A percentile compares a stretch with the other conserved stretches of the same genome.
Evolutionary conservation across 202 grass and related monocot genomes (phyloP).

Genomic region (Schoenoplectus triqueter): DNA sequence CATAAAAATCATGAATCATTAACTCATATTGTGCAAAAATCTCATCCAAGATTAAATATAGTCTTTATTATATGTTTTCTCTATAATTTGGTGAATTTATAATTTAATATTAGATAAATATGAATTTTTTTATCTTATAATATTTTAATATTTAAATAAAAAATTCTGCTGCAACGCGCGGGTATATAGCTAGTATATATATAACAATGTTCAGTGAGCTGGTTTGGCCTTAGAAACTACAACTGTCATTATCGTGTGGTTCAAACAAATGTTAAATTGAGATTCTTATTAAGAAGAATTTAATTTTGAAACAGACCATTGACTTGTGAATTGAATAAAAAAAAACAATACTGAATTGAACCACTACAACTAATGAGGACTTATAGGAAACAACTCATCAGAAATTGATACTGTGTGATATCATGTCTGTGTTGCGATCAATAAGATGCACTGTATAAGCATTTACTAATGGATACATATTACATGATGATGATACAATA

Average conservation of each 20-base stretch:
- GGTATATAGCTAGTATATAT: too few relatives aligned
- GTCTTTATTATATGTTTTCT: too few relatives aligned
- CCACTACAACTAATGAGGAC: background rate
- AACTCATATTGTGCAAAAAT: too few relatives aligned
- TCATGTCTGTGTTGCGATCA: background rate
- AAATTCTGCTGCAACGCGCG: too few relatives aligned
- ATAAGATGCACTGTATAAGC: background rate
- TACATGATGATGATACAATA: background rate
- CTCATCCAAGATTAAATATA: too few relatives aligned
- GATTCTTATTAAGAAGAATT: background rate
- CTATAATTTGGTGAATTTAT: too few relatives aligned
- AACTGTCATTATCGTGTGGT: background rate
- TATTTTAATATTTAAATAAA: too few relatives aligned
- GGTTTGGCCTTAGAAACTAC: background rate
- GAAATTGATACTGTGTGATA: background rate
- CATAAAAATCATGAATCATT: too few relatives aligned
- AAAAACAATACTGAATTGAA: background rate
- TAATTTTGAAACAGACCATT: background rate
- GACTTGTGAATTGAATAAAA: background rate
- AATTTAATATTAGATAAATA: too few relatives aligned
- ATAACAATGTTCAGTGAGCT: background rate
- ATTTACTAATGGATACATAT: background rate
- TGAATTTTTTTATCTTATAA: too few relatives aligned
- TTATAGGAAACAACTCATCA: background rate
- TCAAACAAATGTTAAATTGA: background rate